A percentile compares a stretch with the other conserved stretches of the same genome.
Conservation (phyloP, 2,329 filamentous ascomycete genomes). For the Trichoderma sp. region DNA sequence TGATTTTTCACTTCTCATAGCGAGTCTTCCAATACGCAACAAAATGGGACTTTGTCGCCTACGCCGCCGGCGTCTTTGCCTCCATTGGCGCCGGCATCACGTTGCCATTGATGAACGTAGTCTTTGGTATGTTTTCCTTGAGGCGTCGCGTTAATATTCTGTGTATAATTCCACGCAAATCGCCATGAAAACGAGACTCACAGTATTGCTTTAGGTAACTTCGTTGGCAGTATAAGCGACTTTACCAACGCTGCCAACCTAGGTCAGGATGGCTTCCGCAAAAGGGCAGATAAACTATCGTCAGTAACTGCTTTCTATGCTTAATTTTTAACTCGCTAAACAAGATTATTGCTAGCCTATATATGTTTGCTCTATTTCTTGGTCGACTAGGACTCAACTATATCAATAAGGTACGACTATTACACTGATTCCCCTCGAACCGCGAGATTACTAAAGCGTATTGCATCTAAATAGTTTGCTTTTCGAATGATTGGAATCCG, state of each 20-base stretch:
- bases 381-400: constrained; percentile 63
- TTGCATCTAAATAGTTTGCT: constrained; percentile 42
- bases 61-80: constrained; percentile 45
- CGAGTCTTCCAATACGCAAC: constrained; percentile 54
- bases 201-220: constrained; percentile 32
- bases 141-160: neutral
- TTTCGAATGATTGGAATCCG: constrained; percentile 62
- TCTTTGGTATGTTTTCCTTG: constrained; percentile 45
- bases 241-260: constrained; percentile 31
- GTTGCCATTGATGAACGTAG: constrained; percentile 57
- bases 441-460: neutral
- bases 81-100: constrained; percentile 54
- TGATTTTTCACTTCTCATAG: constrained; percentile 25
- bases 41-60: constrained; percentile 49
- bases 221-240: constrained; percentile 48
- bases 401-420: constrained; percentile 47
- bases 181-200: neutral
- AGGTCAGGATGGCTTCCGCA: constrained; percentile 40
- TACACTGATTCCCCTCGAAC: neutral
- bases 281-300: constrained; percentile 44
- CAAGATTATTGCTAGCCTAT: constrained; percentile 45
- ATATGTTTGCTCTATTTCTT: constrained; percentile 69
- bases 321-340: neutral
- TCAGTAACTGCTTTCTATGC: constrained; percentile 28
- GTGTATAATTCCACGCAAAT: neutral